A percentile compares a stretch with the other conserved stretches of the same genome.
These are phyloP conservation scores for Boletus vinaceobasis DNA, from an alignment of 768 basidiomycete species.

Conservation along the genomic window DNA sequence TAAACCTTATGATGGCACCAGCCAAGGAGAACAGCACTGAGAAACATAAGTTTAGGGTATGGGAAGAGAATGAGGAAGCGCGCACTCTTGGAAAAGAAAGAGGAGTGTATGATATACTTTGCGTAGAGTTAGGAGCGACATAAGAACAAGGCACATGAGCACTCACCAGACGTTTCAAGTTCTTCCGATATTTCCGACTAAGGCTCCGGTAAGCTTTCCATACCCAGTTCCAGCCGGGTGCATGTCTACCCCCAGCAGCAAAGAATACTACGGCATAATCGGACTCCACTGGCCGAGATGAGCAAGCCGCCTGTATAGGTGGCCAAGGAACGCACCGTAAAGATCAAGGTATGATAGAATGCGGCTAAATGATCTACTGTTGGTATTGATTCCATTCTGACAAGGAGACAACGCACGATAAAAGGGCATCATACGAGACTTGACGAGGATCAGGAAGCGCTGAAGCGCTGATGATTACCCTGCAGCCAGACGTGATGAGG, in stretches of 20 bases:
- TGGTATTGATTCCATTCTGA: constrained; percentile 3
- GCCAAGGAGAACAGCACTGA: constrained; percentile 87
- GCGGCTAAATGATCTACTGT: constrained; percentile 42
- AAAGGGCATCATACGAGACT: constrained; percentile 73
- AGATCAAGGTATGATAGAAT: constrained; percentile 78
- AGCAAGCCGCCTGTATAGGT: neutral
- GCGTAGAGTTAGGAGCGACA: constrained; percentile 6
- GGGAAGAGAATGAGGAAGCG: constrained; percentile 3
- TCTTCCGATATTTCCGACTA: constrained; percentile 83
- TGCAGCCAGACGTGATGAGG: constrained; percentile 29
- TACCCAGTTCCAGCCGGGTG: constrained; percentile 85
- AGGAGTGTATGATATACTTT: constrained; percentile 84
- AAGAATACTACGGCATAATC: constrained; percentile 89
- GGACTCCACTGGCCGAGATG: constrained; percentile 62
- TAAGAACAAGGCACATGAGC: neutral
- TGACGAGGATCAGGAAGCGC: constrained; percentile 76
- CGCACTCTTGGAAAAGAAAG: constrained; percentile 84
- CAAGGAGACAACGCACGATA: constrained; percentile 50
- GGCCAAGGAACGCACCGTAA: constrained; percentile 52
- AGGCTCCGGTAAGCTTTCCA: constrained; percentile 86
- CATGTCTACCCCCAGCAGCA: constrained; percentile 70
- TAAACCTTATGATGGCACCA: constrained; percentile 82
- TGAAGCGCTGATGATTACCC: constrained; percentile 81
- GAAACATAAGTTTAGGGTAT: constrained; percentile 9
- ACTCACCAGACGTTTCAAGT: constrained; percentile 76